Evolutionary conservation across 2,329 filamentous ascomycete species (phyloP), one percentile per base, ranked within the genome.

Genomic region (Hymenoscyphus fructigenus): DNA sequence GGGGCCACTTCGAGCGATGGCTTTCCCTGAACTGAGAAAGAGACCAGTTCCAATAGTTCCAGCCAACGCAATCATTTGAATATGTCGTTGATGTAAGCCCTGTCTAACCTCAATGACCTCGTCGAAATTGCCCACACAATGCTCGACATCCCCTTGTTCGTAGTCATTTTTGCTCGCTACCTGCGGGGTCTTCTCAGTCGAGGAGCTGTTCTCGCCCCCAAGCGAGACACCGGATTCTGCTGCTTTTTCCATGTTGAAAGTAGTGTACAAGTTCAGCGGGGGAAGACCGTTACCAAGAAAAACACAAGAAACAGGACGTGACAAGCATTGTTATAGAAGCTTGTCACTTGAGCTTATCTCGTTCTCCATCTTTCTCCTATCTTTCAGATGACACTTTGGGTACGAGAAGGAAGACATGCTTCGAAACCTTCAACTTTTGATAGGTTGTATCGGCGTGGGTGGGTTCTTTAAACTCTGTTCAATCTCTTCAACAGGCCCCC

Each of bases 1-100:
- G 2, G 83, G 84, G 2, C 82, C 84, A 32, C 79, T 83, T 28
- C 78, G 80, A 28, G 79, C 78, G 29, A 86, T 81, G 0, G 83
- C 81, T 66, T 80, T 78, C 32, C 84, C 84, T 1, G 83, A 81
- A 36, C 70, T 66, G 32, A 72, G 60, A 60, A 71, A 71, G 4
- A 71, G 61, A 60, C 69, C 67, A 9, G 82, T 84, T 20, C 81
- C 81, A 66, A 80, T 80, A 10, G 79, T 78, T n/a, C 79, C 79
- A 3, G 78, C 78, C 36, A 81, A 73, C 5, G 79, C 79, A 65
- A 80, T 80, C 75, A 80, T 78, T 58, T 78, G 79, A 72, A 72
- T 71, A 72, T 81, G 79, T 26, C 79, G 77, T 64, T 81, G 79
- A n/a, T 77, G 73, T 20, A 82, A 73, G 3, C 78, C 78, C 34